Conservation (phyloP, 768 basidiomycete species). For the Agrocybe chaxingu region DNA sequence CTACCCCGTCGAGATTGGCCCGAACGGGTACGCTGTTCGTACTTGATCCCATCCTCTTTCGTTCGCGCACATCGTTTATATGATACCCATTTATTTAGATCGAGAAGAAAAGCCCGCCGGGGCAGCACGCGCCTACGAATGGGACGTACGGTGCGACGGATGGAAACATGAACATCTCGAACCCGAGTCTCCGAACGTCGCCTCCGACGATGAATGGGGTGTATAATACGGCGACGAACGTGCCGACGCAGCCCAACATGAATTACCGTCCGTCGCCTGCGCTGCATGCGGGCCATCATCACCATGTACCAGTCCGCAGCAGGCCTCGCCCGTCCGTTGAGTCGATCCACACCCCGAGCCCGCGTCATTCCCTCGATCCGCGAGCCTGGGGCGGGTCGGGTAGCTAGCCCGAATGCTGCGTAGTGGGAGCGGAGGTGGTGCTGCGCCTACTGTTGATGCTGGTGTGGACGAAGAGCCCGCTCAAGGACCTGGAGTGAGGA, state of each 20-base stretch:
- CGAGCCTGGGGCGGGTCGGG: not conserved
- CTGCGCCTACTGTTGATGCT: not conserved
- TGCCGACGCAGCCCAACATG: too few species aligned
- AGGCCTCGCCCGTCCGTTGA: not conserved
- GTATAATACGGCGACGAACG: too few species aligned
- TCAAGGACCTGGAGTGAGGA: not conserved
- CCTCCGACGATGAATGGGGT: too few species aligned
- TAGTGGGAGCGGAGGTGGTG: too few species aligned
- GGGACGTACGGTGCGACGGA: too few species aligned
- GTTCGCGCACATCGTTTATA: not conserved
- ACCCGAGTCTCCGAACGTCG: too few species aligned
- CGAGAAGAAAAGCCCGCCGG: conserved; percentile 15
- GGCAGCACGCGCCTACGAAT: not conserved
- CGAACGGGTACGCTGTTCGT: conserved; percentile 66
- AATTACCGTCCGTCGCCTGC: not conserved
- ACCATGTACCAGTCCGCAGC: conserved; percentile 1
- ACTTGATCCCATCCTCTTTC: conserved; percentile 1
- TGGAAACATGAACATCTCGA: too few species aligned
- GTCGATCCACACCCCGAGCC: too few species aligned
- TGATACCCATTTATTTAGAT: conserved; percentile 4
- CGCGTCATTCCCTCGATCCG: too few species aligned
- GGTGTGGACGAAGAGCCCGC: not conserved
- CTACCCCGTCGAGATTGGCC: conserved; percentile 33
- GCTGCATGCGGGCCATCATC: not conserved
- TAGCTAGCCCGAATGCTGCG: not conserved